phyloP scores from a whole-genome alignment of 345 rosid species.

The Citrus sp. region DNA sequence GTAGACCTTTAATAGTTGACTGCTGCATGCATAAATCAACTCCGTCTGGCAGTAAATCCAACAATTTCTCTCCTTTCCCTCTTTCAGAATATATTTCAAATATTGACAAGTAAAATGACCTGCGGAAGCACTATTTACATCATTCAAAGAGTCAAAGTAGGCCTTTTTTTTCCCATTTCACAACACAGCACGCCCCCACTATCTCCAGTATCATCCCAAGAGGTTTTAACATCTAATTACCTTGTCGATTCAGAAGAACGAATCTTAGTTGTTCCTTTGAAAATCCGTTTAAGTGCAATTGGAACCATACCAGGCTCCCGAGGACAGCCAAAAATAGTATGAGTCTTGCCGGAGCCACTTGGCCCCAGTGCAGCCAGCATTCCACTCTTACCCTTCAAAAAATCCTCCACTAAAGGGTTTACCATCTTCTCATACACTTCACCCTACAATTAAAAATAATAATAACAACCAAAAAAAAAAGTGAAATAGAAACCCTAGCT shows the following conservation, averaged over 20 bases:
- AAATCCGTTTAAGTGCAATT: constrained; percentile 54
- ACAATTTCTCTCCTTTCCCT: constrained; percentile 69
- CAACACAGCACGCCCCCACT: not conserved
- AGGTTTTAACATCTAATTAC: constrained; percentile 25
- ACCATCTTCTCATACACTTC: constrained; percentile 74
- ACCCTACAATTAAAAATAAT: constrained; percentile 26
- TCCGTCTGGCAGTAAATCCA: constrained; percentile 59
- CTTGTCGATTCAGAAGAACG: constrained; percentile 31
- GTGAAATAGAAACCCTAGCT: not conserved
- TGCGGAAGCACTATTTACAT: constrained; percentile 22
- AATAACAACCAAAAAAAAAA: constrained; percentile 1
- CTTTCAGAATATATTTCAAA: constrained; percentile 82
- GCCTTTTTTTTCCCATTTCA: no score
- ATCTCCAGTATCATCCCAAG: not conserved
- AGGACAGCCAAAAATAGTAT: constrained; percentile 71
- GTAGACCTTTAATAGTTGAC: constrained; percentile 63
- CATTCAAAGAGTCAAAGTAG: not conserved
- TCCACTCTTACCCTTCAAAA: constrained; percentile 65
- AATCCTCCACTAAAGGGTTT: constrained; percentile 72
- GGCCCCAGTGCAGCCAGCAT: constrained; percentile 92
- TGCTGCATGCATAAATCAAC: constrained; percentile 66
- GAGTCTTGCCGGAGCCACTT: constrained; percentile 93
- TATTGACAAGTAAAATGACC: constrained; percentile 59
- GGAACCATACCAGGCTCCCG: constrained; percentile 85
- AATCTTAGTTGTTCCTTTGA: constrained; percentile 23